A percentile compares a stretch with the other conserved stretches of the same genome.
These are phyloP conservation scores for Spiraea crenata DNA, from an alignment of 331 rosid species.

Conservation along the genomic window DNA sequence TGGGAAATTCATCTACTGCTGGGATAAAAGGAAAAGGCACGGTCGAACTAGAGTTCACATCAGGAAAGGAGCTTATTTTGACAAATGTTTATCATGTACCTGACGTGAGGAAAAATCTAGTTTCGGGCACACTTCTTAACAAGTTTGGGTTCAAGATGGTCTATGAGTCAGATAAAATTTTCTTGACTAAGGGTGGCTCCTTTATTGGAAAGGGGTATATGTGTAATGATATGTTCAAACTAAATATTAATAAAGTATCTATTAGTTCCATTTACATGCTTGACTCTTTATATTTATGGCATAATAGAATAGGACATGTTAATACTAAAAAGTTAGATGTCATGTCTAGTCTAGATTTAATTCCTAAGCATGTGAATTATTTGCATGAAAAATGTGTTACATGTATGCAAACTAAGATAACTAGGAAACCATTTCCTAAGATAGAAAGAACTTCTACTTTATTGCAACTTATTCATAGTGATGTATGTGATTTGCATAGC, in stretches of 20 bases:
- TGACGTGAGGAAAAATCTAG: background rate
- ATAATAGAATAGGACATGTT: constrained; percentile 2
- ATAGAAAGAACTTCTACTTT: too few relatives aligned
- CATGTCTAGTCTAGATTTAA: background rate
- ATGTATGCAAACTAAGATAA: too few relatives aligned
- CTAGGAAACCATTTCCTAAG: too few relatives aligned
- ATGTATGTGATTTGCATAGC: too few relatives aligned
- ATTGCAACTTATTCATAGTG: too few relatives aligned
- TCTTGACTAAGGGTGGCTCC: background rate
- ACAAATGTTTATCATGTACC: background rate
- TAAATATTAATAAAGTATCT: background rate
- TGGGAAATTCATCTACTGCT: too few relatives aligned
- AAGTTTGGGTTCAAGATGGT: background rate
- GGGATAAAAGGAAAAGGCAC: too few relatives aligned
- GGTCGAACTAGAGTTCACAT: too few relatives aligned
- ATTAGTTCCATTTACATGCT: background rate
- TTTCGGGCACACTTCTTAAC: background rate
- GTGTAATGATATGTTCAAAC: background rate
- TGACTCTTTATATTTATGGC: background rate
- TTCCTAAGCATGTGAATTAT: background rate
- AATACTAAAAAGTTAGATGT: too few relatives aligned
- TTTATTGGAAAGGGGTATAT: background rate
- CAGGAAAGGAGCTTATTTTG: too few relatives aligned
- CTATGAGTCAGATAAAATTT: background rate
- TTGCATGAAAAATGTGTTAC: background rate